These are phyloP conservation scores for Mortierella sp. DNA, from an alignment of 371 early-diverging fungal genomes.

Conservation along the genomic window DNA sequence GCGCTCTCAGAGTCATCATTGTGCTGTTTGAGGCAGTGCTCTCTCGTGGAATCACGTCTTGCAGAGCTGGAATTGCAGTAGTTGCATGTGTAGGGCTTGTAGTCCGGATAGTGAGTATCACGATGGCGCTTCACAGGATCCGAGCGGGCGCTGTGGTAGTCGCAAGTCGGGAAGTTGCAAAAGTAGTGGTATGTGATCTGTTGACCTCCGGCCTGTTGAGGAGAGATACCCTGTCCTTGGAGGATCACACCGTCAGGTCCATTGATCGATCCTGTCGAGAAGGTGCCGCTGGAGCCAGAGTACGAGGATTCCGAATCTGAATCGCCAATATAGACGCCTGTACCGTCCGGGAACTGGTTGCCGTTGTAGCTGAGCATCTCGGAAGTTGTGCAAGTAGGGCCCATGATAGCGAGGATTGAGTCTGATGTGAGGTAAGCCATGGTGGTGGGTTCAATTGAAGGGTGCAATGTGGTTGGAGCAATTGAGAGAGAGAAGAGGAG, in stretches of 20 bases:
- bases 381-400: slow-evolving; percentile 32
- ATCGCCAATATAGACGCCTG: slow-evolving; percentile 26
- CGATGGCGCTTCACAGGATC: slow-evolving; percentile 54
- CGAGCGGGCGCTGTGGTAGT: slow-evolving; percentile 50
- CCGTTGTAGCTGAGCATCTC: slow-evolving; percentile 37
- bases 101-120: slow-evolving; percentile 53
- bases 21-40: slow-evolving; percentile 52
- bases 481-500: slow-evolving; percentile 1
- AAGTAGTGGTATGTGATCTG: slow-evolving; percentile 52
- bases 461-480: background rate
- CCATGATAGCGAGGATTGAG: slow-evolving; percentile 42
- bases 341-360: slow-evolving; percentile 22
- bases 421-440: slow-evolving; percentile 36
- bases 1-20: slow-evolving; percentile 52
- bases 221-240: too few relatives aligned
- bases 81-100: slow-evolving; percentile 53
- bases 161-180: slow-evolving; percentile 48
- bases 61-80: slow-evolving; percentile 48
- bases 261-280: slow-evolving; percentile 30
- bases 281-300: slow-evolving; percentile 26
- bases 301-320: slow-evolving; percentile 47
- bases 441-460: too few relatives aligned
- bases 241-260: too few relatives aligned
- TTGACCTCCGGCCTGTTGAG: too few relatives aligned
- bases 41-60: slow-evolving; percentile 44